Base-by-base conservation (phyloP, 768 basidiomycete species). In the Suillus sp. region DNA sequence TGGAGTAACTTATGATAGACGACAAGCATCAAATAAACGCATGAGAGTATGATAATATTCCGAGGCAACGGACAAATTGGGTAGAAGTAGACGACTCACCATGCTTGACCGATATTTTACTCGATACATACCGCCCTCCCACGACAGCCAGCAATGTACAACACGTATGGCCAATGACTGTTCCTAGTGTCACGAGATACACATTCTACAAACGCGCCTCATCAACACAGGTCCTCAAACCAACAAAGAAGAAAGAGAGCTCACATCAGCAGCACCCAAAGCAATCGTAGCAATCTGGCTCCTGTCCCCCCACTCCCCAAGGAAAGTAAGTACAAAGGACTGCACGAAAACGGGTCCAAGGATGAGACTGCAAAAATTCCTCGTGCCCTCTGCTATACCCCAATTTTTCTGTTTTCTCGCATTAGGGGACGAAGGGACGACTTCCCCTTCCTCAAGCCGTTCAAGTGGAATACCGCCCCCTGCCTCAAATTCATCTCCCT, bases 281-380 rank as follows among this genome's bases (percentile, higher is more conserved):
- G 94, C 96, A 66, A 99, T 96, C 2, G 97, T 99, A 2, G 97
- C 91, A 38, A 56, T 56, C 25, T 56, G 55, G 11, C 55, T 56
- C 37, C 55, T 56, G 78, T 99, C 97, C 0, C 97, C 96, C 97
- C 97, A 99, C 78, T 99, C 97, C 11, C 96, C 97, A n/a, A 99
- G 81, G 77, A 98, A 98, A 0, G 96, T 99, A 64, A 99, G 81
- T 37, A 96, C 79, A 70, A 99, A 98, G 0, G 94, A 87, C 75
- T 99, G 95, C 2, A 95, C 95, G 71, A 98, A 96, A 10, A 56
- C 55, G 0, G 96, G 96, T 0, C 93, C 95, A 22, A 98, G 78
- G 67, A 96, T 75, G 20, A 95, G 78, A 69, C 87, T 89, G 73
- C 86, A 90, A 69, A 95, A 89, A 73, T 96, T 96, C 68, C 93